Conservation (phyloP, 164 flowering plant species). For the Tetracentron sinense region DNA sequence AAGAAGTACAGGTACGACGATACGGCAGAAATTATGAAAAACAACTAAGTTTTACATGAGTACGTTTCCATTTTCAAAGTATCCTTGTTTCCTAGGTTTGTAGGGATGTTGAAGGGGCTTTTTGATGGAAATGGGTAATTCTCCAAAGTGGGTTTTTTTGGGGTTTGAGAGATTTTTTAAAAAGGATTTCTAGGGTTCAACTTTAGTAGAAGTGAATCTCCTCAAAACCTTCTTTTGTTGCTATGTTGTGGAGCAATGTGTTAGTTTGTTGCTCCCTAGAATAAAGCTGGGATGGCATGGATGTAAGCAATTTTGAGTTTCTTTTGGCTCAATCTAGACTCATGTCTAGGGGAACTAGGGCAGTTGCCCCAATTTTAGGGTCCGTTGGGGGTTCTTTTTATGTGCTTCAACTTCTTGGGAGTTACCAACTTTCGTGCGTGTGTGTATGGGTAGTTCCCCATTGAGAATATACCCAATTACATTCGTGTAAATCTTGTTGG, state of each 20-base stretch:
- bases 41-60: too few relatives aligned
- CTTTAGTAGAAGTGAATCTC: constrained; percentile 11
- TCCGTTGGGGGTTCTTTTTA: neutral
- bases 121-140: neutral
- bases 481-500: constrained; percentile 17
- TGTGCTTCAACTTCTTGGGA: neutral
- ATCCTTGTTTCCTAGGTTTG: neutral
- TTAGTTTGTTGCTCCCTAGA: constrained; percentile 11
- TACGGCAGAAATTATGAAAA: too few relatives aligned
- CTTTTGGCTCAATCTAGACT: constrained; percentile 36
- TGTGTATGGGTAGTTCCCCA: neutral
- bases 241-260: constrained; percentile 33
- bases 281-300: constrained; percentile 8
- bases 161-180: constrained; percentile 8
- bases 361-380: constrained; percentile 14
- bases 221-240: constrained; percentile 31
- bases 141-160: constrained; percentile 15
- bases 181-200: constrained; percentile 10
- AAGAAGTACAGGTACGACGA: too few relatives aligned
- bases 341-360: constrained; percentile 29
- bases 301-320: constrained; percentile 18
- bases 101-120: neutral
- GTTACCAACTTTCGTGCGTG: neutral
- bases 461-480: too few relatives aligned
- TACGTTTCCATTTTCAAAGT: too few relatives aligned